phyloP scores from a whole-genome alignment of 768 basidiomycete genomes.

The Imleria badia region DNA sequence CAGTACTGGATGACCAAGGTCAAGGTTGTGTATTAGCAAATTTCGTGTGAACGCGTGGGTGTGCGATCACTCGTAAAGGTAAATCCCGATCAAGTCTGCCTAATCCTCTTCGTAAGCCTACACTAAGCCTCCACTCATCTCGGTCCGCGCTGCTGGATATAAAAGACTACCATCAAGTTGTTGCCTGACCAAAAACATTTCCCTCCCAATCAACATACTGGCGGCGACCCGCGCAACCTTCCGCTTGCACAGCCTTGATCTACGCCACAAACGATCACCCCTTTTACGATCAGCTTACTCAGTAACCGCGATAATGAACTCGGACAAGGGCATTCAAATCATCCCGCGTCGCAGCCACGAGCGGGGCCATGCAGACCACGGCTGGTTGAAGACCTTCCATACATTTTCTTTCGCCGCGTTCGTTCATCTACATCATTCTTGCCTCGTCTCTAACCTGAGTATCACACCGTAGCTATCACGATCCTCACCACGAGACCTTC shows the following conservation, averaged over 20 bases:
- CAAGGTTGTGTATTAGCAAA: slow-evolving; percentile 3
- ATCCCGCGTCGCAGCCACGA: slow-evolving; percentile 57
- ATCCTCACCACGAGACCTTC: slow-evolving; percentile 54
- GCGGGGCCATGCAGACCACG: slow-evolving; percentile 75
- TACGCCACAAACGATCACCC: background rate
- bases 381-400: slow-evolving; percentile 86
- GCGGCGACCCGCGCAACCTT: too few relatives aligned
- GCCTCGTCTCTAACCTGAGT: slow-evolving; percentile 15
- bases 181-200: background rate
- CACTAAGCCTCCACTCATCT: background rate
- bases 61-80: slow-evolving; percentile 20
- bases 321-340: slow-evolving; percentile 34
- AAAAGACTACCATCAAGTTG: slow-evolving; percentile 2
- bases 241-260: background rate
- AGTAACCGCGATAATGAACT: slow-evolving; percentile 13
- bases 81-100: slow-evolving; percentile 9
- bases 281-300: background rate
- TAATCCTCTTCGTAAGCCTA: slow-evolving; percentile 14
- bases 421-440: slow-evolving; percentile 24
- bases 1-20: background rate
- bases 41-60: slow-evolving; percentile 28
- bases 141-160: background rate
- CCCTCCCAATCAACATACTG: background rate
- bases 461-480: slow-evolving; percentile 51
- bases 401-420: slow-evolving; percentile 77